Evolutionary conservation across 2,329 filamentous ascomycete genomes (phyloP), one percentile per base, ranked within the genome.

Genomic region (Apiospora kogelbergensis): DNA sequence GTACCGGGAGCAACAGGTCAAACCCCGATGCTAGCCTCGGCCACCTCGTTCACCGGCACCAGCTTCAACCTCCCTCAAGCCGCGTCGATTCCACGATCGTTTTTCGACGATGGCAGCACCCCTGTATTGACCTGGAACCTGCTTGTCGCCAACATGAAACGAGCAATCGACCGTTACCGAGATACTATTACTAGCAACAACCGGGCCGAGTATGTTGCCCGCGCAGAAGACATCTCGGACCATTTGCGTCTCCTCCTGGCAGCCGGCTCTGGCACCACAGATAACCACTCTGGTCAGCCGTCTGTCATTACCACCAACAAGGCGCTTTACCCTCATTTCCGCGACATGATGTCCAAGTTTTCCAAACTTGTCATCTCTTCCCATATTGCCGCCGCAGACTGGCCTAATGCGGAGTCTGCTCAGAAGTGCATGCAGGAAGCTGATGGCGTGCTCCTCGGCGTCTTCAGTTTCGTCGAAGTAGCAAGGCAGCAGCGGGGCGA

Each of bases 251-350:
- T 98, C 72, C 88, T 99, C 9, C 89, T 99, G n/a, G 95, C 95
- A 40, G 96, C 96, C 68, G 96, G 95, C 10, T 99, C 96, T 42
- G 94, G 95, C 68, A 99, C 96, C 1, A 99, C 96, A 0, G 96
- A 99, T 81, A 99, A 99, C 77, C 96, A 99, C 79, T 98, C 96
- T 24, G 96, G 96, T 53, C 97, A 98, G 74, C 96, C 96, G 5
- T 98, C 96, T n/a, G 98, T 99, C 76, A 99, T 99, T 70, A 98
- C 95, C 7, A 97, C 94, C 6, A 99, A 99, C 84, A 98, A 98
- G 80, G 93, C 94, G 0, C 84, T 99, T 20, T 98, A 98, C 77
- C 96, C 96, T 30, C 95, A 98, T 80, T 99, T 99, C 81, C 88
- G 96, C 67, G 96, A 98, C 78, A 98, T 98, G 91, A 99, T 99